Evolutionary conservation across 2,329 filamentous ascomycete species (phyloP).

Genomic region (Pseudocercospora pini-densiflorae): DNA sequence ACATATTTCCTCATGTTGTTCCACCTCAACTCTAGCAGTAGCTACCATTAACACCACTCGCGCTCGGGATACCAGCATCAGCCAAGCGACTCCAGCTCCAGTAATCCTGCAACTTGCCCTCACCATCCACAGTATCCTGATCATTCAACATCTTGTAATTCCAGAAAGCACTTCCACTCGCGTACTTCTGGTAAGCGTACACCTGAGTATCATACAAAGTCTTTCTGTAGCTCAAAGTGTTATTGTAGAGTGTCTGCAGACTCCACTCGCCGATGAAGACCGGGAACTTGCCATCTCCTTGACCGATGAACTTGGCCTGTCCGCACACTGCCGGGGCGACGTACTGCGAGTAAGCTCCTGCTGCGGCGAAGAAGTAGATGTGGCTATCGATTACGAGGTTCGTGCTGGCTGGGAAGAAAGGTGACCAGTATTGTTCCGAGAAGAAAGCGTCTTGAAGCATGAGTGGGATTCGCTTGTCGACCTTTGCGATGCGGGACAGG

Average conservation of each 20-base stretch:
- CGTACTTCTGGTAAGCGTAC: constrained; percentile 42
- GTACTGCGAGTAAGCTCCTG: constrained; percentile 34
- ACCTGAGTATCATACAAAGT: constrained; percentile 40
- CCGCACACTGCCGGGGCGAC: constrained; percentile 36
- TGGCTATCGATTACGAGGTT: constrained; percentile 42
- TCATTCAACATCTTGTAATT: constrained; percentile 15
- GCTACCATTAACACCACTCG: constrained; percentile 14
- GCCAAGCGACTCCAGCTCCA: constrained; percentile 7
- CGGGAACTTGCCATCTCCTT: constrained; percentile 36
- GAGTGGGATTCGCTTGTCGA: constrained; percentile 39
- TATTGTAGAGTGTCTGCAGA: constrained; percentile 41
- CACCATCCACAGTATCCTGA: constrained; percentile 17
- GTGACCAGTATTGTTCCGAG: constrained; percentile 36
- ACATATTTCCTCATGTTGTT: not conserved
- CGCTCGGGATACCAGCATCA: constrained; percentile 14
- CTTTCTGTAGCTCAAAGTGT: constrained; percentile 37
- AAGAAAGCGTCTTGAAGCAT: constrained; percentile 42
- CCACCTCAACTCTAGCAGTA: constrained; percentile 4
- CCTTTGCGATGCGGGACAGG: constrained; percentile 31
- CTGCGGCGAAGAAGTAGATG: constrained; percentile 40
- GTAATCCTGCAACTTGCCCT: constrained; percentile 21
- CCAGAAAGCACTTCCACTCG: constrained; percentile 35
- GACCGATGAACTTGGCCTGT: constrained; percentile 29
- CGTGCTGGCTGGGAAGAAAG: constrained; percentile 30
- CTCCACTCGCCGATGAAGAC: constrained; percentile 45